Percentiles rank a stretch among this genome's conserved stretches.
These are phyloP conservation scores for Tetracentron sinense DNA, from an alignment of 164 flowering plant genomes.

Conservation along the genomic window DNA sequence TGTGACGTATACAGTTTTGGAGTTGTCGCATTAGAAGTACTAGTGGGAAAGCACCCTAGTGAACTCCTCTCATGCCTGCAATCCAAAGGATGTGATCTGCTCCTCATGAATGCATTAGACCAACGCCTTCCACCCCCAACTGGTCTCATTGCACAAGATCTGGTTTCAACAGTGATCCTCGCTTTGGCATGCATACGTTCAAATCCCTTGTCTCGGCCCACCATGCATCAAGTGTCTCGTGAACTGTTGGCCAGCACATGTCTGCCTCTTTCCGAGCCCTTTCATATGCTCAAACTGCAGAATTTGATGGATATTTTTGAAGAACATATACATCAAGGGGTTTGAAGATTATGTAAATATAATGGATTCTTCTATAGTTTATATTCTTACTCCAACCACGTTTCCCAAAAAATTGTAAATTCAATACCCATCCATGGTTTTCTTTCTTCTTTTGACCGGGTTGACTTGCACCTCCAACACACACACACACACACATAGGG, in stretches of 20 bases:
- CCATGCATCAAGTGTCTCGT: conserved; percentile 6
- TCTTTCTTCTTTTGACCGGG: no score
- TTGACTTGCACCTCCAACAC: no score
- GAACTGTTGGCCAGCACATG: neutral
- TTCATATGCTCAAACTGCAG: neutral
- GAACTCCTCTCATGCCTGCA: neutral
- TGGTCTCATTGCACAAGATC: neutral
- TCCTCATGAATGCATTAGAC: conserved; percentile 4
- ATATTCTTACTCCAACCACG: neutral
- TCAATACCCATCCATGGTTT: no score
- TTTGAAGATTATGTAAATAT: no score
- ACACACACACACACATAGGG: no score
- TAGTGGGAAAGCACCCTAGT: conserved; percentile 10
- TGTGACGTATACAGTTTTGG: conserved; percentile 22
- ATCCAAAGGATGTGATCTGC: neutral
- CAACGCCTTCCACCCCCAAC: conserved; percentile 9
- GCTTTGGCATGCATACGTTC: conserved; percentile 7
- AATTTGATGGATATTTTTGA: neutral
- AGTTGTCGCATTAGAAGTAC: conserved; percentile 17
- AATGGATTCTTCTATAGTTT: no score
- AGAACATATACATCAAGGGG: neutral
- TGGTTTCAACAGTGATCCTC: neutral
- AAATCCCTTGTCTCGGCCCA: conserved; percentile 6
- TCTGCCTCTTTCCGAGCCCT: neutral
- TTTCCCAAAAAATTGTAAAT: no score